phyloP scores from a whole-genome alignment of 441 rosid species.

The Capsella rubella region DNA sequence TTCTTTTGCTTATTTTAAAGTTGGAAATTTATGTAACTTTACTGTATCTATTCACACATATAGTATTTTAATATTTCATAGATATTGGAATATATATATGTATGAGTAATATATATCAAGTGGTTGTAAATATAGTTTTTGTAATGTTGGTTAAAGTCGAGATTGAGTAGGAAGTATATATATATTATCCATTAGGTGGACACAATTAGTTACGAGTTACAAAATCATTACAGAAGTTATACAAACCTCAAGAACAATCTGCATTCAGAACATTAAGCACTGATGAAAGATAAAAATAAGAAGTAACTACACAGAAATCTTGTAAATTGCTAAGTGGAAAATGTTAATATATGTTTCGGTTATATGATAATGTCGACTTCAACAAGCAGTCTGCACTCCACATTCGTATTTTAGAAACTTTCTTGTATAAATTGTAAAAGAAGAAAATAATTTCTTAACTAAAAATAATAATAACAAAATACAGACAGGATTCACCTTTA shows the following conservation, averaged over 20 bases:
- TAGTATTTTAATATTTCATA: background rate
- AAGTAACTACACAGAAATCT: background rate
- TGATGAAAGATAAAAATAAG: background rate
- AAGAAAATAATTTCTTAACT: background rate
- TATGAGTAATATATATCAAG: background rate
- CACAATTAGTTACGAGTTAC: background rate
- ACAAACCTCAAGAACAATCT: background rate
- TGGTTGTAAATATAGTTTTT: conserved; percentile 6
- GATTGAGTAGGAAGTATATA: background rate
- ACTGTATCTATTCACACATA: background rate
- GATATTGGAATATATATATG: background rate
- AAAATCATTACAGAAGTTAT: background rate
- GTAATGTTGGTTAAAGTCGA: background rate
- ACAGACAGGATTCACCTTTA: background rate
- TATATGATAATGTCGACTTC: too few species aligned
- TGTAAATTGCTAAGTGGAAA: background rate
- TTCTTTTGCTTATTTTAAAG: background rate
- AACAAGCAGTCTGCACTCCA: too few species aligned
- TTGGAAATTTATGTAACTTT: background rate
- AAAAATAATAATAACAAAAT: background rate
- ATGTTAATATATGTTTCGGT: background rate
- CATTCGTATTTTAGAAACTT: background rate
- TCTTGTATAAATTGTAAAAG: background rate
- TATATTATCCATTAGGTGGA: background rate
- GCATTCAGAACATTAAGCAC: background rate